phyloP scores from a whole-genome alignment of 257 asterid genomes.

The Coffea eugenioides region DNA sequence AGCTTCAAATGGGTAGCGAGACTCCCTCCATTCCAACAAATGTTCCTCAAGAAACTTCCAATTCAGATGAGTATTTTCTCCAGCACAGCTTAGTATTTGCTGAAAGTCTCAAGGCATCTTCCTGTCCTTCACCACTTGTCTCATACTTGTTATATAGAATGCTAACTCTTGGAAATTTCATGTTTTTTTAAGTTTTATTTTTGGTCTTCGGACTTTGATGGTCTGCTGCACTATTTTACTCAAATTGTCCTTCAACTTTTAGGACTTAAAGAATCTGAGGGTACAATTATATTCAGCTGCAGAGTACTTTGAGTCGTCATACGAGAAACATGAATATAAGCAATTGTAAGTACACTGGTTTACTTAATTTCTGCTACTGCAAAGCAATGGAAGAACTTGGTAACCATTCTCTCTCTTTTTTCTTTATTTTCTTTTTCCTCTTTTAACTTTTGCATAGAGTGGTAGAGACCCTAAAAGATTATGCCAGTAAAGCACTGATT shows the following conservation, averaged over 20 bases:
- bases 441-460: constrained; percentile 34
- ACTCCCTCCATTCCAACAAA: constrained; percentile 20
- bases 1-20: constrained; percentile 24
- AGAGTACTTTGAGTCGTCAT: constrained; percentile 60
- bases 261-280: constrained; percentile 65
- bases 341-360: constrained; percentile 40
- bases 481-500: constrained; percentile 59
- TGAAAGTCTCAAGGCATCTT: constrained; percentile 60
- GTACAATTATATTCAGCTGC: constrained; percentile 72
- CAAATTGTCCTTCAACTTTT: not conserved
- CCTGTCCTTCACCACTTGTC: not conserved
- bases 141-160: not conserved
- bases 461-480: constrained; percentile 60
- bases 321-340: constrained; percentile 48
- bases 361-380: not conserved
- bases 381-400: not conserved
- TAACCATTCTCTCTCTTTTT: not conserved
- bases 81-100: constrained; percentile 58
- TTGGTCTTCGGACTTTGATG: not conserved
- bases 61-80: constrained; percentile 66
- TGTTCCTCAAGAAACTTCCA: constrained; percentile 37
- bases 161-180: not conserved
- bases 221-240: not conserved
- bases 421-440: too few species aligned
- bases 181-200: not conserved